Percentiles rank a stretch among this genome's conserved stretches.
phyloP scores from a whole-genome alignment of 495 filamentous ascomycete genomes.

The Saxispiralis lemnorum region DNA sequence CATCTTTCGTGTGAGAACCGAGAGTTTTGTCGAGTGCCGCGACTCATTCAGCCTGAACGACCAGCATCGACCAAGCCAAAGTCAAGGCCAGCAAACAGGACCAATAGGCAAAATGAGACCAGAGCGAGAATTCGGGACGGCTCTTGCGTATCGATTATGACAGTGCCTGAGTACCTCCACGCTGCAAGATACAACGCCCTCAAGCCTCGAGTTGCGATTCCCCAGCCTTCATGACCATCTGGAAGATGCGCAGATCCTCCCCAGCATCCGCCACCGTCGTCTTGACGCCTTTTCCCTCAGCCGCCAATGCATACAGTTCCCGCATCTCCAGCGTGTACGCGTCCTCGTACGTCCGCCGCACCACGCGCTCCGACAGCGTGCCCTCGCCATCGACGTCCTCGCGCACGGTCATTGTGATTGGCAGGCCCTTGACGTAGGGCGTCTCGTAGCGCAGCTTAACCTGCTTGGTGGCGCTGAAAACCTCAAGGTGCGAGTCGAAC shows the following conservation, averaged over 20 bases:
- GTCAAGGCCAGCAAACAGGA: too few relatives aligned
- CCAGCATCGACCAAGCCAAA: too few relatives aligned
- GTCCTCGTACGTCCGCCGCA: slow-evolving; percentile 32
- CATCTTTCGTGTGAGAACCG: too few relatives aligned
- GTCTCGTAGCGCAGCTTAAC: slow-evolving; percentile 34
- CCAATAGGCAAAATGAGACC: too few relatives aligned
- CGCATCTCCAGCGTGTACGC: slow-evolving; percentile 34
- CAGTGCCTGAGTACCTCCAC: too few relatives aligned
- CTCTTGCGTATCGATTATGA: too few relatives aligned
- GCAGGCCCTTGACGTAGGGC: slow-evolving; percentile 32
- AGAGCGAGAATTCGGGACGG: too few relatives aligned
- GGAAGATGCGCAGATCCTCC: slow-evolving; percentile 31
- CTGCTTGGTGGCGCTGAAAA: slow-evolving; percentile 34
- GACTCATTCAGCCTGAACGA: too few relatives aligned
- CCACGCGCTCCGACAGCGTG: slow-evolving; percentile 20
- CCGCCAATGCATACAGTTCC: slow-evolving; percentile 31
- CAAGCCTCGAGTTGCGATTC: background rate
- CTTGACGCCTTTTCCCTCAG: slow-evolving; percentile 27
- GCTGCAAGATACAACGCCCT: background rate
- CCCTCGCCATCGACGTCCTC: slow-evolving; percentile 26
- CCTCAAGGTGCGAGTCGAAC: slow-evolving; percentile 39
- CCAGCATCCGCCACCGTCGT: slow-evolving; percentile 34
- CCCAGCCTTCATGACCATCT: slow-evolving; percentile 20
- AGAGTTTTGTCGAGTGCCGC: too few relatives aligned
- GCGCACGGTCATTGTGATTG: slow-evolving; percentile 32